Conservation (phyloP, 345 rosid species). For the Populus nigra region DNA sequence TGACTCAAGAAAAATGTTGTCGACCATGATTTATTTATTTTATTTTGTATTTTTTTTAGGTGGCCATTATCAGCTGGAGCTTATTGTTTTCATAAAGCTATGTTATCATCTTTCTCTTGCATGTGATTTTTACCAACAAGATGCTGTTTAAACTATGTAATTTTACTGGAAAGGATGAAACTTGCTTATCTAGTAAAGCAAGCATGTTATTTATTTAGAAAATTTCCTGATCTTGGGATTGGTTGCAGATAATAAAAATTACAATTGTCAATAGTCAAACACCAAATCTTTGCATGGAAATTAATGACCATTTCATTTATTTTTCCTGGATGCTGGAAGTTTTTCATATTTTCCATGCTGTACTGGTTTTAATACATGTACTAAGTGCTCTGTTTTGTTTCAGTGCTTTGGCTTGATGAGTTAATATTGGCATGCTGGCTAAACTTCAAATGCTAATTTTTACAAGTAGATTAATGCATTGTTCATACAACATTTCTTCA, state of each 20-base stretch:
- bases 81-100: neutral
- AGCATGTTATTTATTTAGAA: neutral
- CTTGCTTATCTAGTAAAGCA: neutral
- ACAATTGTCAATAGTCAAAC: neutral
- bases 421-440: neutral
- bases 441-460: neutral
- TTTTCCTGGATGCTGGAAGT: no score
- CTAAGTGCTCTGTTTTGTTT: neutral
- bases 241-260: neutral
- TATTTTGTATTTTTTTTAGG: neutral
- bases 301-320: neutral
- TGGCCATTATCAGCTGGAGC: neutral
- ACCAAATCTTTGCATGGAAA: neutral
- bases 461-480: no score
- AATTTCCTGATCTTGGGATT: neutral
- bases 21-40: neutral
- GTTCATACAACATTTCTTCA: neutral
- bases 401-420: neutral
- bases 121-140: neutral
- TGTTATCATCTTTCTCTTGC: neutral
- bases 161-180: neutral
- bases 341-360: no score
- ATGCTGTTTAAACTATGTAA: neutral
- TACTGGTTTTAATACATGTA: no score
- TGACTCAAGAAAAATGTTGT: neutral